These are phyloP conservation scores for Nyctanthes arbortristis DNA, from an alignment of 257 asterid species.

Conservation along the genomic window DNA sequence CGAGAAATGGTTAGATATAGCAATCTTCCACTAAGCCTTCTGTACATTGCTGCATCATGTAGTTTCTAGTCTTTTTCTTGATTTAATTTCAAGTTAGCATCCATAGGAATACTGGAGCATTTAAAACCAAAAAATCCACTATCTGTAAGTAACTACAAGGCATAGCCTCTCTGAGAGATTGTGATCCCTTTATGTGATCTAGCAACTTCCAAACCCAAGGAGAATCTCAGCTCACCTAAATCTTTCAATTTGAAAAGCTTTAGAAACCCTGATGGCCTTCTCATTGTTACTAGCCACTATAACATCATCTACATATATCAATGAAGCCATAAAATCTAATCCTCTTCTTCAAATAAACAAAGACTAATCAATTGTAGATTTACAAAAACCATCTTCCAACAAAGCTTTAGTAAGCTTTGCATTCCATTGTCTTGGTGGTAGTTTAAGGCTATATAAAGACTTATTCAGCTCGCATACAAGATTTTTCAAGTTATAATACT, in stretches of 20 bases:
- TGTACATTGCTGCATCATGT: background rate
- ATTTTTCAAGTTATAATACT: too few relatives aligned
- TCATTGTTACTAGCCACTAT: background rate
- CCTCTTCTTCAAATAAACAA: background rate
- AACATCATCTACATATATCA: slow-evolving; percentile 4
- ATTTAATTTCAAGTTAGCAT: too few relatives aligned
- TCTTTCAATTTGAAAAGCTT: background rate
- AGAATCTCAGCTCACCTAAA: background rate
- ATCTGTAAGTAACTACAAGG: too few relatives aligned
- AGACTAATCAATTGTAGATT: background rate
- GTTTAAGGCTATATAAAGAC: too few relatives aligned
- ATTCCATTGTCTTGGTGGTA: too few relatives aligned
- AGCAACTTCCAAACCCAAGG: background rate
- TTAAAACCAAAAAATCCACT: too few relatives aligned
- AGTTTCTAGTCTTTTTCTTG: too few relatives aligned
- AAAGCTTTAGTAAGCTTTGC: too few relatives aligned
- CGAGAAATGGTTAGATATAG: background rate
- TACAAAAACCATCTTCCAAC: background rate
- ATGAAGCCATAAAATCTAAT: background rate
- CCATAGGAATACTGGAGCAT: too few relatives aligned
- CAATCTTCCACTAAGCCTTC: too few relatives aligned
- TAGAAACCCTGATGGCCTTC: background rate
- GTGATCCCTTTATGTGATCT: background rate
- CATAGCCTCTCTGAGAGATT: too few relatives aligned
- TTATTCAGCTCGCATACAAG: too few relatives aligned